Evolutionary conservation across 2,329 filamentous ascomycete genomes (phyloP).

Genomic region (Sporothrix protearum): DNA sequence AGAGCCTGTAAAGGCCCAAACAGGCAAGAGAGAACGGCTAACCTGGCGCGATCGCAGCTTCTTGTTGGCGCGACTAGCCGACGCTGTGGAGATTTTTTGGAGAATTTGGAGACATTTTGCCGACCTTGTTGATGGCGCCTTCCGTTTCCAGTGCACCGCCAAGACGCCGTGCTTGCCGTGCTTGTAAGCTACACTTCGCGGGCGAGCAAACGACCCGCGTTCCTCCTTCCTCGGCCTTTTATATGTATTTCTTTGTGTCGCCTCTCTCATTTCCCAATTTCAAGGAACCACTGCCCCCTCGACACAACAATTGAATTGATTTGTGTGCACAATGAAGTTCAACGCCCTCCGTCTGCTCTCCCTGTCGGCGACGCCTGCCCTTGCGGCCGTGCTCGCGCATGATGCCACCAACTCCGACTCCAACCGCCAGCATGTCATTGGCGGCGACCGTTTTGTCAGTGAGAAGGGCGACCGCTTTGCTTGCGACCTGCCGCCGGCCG

Average conservation of each 20-base stretch:
- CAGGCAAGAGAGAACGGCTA: neutral
- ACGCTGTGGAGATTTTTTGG: neutral
- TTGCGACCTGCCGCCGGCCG: constrained; percentile 28
- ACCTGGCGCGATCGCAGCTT: constrained; percentile 1
- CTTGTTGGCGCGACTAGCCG: constrained; percentile 16
- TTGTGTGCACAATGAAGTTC: constrained; percentile 7
- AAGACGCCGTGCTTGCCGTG: neutral
- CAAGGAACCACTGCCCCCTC: neutral
- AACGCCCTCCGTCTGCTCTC: constrained; percentile 12
- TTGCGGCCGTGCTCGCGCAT: constrained; percentile 15
- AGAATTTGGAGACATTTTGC: neutral
- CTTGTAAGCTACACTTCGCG: neutral
- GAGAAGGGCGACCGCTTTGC: constrained; percentile 18
- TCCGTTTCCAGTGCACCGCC: neutral
- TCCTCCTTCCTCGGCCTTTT: neutral
- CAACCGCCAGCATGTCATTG: constrained; percentile 16
- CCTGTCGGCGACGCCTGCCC: constrained; percentile 13
- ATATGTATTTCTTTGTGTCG: neutral
- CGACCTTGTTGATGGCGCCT: neutral
- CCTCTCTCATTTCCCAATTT: neutral
- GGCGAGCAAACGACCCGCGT: neutral
- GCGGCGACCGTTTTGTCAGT: neutral
- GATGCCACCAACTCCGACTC: neutral
- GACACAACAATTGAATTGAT: neutral
- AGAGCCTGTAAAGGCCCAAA: neutral